These are phyloP conservation scores for Tremellales sp. DNA, from an alignment of 1,284 basidiomycete genomes.

Conservation along the genomic window DNA sequence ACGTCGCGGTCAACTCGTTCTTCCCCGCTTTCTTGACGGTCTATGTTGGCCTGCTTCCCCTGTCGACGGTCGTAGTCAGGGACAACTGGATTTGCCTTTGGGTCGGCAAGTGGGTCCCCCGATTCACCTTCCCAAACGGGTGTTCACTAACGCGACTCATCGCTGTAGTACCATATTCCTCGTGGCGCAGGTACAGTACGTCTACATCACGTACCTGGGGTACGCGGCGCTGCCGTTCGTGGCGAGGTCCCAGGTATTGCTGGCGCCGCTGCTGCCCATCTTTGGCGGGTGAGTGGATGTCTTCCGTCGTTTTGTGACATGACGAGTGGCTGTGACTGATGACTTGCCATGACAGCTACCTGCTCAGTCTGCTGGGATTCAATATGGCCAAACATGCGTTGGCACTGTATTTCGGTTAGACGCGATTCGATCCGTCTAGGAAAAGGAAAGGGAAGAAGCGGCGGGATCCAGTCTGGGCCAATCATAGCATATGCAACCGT, in stretches of 20 bases:
- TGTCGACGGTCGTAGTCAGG: conserved; percentile 73
- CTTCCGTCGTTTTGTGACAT: neutral
- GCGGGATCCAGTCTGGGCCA: neutral
- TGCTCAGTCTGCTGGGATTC: conserved; percentile 82
- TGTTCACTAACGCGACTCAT: neutral
- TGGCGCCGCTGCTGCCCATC: conserved; percentile 78
- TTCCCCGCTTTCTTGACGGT: conserved; percentile 86
- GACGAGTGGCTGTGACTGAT: neutral
- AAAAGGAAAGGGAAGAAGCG: neutral
- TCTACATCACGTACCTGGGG: conserved; percentile 85
- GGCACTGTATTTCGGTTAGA: conserved; percentile 65
- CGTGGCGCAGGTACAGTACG: conserved; percentile 77
- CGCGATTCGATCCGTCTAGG: conserved; percentile 22
- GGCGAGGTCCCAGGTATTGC: conserved; percentile 75
- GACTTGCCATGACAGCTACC: conserved; percentile 51
- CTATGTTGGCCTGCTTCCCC: conserved; percentile 77
- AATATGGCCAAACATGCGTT: conserved; percentile 77
- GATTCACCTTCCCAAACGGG: neutral
- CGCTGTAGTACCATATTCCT: conserved; percentile 65
- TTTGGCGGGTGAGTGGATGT: conserved; percentile 58
- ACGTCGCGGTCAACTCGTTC: conserved; percentile 91
- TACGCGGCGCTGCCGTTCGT: conserved; percentile 85
- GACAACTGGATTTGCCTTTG: conserved; percentile 87
- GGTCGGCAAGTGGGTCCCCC: conserved; percentile 66
- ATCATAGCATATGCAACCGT: neutral